Conservation (phyloP, 2,329 filamentous ascomycete genomes). For the Ascochyta lentis region DNA sequence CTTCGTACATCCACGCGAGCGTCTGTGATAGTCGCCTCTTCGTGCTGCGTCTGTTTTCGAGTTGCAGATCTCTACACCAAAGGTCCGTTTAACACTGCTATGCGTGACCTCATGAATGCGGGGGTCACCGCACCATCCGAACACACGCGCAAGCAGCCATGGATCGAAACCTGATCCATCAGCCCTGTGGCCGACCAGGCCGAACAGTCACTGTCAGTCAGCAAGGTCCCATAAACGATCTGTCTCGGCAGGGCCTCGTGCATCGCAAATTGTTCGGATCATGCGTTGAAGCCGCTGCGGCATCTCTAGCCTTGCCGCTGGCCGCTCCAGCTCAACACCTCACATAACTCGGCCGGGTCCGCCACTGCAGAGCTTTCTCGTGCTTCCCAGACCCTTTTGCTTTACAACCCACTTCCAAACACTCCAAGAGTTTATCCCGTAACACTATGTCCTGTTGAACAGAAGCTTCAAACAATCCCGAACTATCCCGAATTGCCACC, state of each 20-base stretch:
- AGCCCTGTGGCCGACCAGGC: conserved; percentile 23
- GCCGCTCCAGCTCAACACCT: conserved; percentile 19
- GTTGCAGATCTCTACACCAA: not conserved
- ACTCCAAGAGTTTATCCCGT: not conserved
- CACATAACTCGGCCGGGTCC: conserved; percentile 4
- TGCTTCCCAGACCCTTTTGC: not conserved
- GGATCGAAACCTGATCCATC: conserved; percentile 1
- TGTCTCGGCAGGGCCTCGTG: conserved; percentile 21
- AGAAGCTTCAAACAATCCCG: conserved; percentile 6
- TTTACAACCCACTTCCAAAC: not conserved
- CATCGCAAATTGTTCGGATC: conserved; percentile 26
- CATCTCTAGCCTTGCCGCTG: conserved; percentile 34
- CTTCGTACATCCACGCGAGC: not conserved
- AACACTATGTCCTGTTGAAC: not conserved
- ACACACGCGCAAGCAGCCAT: conserved; percentile 4
- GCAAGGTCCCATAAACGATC: conserved; percentile 22
- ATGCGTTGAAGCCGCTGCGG: conserved; percentile 31
- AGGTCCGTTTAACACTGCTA: not conserved
- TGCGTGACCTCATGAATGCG: conserved; percentile 7
- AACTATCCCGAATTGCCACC: conserved; percentile 14
- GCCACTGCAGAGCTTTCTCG: not conserved
- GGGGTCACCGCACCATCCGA: not conserved
- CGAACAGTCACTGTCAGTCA: conserved; percentile 23
- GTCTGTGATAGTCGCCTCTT: conserved; percentile 8
- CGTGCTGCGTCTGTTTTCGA: not conserved